Evolutionary conservation across 2,329 filamentous ascomycete species (phyloP), one percentile per base, ranked within the genome.

Genomic region (Trichoderma atroviride): DNA sequence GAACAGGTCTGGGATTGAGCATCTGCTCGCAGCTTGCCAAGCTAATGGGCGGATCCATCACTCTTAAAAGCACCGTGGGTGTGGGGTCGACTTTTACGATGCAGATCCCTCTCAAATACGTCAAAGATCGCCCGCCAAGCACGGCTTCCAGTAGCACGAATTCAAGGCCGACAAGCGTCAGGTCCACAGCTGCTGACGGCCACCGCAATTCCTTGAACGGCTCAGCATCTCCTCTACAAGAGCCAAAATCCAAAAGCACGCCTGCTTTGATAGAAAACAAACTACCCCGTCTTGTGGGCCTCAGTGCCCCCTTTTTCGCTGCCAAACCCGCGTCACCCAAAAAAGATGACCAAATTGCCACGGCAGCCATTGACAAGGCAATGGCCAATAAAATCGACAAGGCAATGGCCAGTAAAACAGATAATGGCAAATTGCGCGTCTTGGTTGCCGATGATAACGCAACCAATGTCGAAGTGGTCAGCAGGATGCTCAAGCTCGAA

Each of bases 21-120:
- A 97, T 97, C 74, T 97, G 93, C 80, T 91, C 92, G 24, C 94
- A 97, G 78, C 83, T 97, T 47, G 92, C 93, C 3, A 88, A 84
- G 19, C 82, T 97, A 19, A 97, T 97, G 93, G 90, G 89, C 61
- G 94, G 94, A 11, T 87, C 83, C 0, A 92, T 97, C 62, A 83
- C 84, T 3, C 82, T 97, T 43, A 86, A 85, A 71, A 97, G 93
- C 75, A 87, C 88, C 7, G 82, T 91, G 19, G 92, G 91, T 0
- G 85, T 89, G 13, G 94, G 94, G 16, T 93, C 92, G 52, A 91
- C 88, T 0, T 97, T 97, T 74, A 94, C 85, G 0, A 90, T 97
- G 87, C 87, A 87, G 29, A 93, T 97, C 35, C 94, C 94, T 3
- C 83, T 97, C 31, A 91, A 89, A 77, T 93, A 92, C 74, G 84